Evolutionary conservation across 257 asterid species (phyloP).

Genomic region (Fraxinus anomala): DNA sequence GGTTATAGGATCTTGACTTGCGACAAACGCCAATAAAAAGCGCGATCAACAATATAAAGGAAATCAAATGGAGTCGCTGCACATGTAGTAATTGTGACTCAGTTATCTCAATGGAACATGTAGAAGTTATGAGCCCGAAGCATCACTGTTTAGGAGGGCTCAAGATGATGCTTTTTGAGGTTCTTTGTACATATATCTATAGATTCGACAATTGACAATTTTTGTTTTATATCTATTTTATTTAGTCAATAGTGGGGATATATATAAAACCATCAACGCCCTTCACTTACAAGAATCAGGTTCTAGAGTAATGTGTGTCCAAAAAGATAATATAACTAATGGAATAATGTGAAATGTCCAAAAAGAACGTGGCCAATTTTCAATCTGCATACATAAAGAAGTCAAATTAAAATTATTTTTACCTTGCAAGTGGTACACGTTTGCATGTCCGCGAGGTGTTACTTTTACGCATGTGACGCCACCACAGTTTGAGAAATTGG

Average conservation of each 20-base stretch:
- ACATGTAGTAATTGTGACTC: neutral
- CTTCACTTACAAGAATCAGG: too few relatives aligned
- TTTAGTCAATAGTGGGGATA: too few relatives aligned
- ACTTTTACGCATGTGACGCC: neutral
- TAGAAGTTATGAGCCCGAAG: neutral
- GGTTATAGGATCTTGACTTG: constrained; percentile 38
- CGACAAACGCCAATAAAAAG: constrained; percentile 31
- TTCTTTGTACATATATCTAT: too few relatives aligned
- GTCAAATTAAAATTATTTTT: neutral
- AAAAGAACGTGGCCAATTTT: neutral
- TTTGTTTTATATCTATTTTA: too few relatives aligned
- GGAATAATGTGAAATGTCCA: too few relatives aligned
- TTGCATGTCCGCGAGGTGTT: neutral
- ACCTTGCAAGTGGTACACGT: neutral
- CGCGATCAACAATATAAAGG: neutral
- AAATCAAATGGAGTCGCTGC: neutral
- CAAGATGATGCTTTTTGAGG: neutral
- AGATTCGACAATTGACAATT: too few relatives aligned
- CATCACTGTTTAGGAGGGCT: neutral
- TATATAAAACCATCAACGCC: too few relatives aligned
- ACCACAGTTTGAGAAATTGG: neutral
- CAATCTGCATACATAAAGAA: neutral
- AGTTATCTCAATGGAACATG: too few relatives aligned
- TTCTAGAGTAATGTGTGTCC: too few relatives aligned
- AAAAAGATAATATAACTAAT: too few relatives aligned